phyloP scores from a whole-genome alignment of 805 yeast species.

The Nakazawaea siamensis region DNA sequence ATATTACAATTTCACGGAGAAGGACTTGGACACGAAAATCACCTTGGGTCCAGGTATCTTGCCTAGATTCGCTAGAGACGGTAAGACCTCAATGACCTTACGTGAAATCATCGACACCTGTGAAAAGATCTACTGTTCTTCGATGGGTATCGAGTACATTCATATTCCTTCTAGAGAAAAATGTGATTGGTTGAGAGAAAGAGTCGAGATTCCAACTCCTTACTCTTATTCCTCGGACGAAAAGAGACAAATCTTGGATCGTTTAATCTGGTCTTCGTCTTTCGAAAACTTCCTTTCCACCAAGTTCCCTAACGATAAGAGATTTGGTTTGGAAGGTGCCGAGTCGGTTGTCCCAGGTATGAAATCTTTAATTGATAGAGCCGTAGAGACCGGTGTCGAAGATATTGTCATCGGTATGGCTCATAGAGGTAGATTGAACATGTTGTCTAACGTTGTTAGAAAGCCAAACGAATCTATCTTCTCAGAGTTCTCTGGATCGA shows the following conservation, averaged over 20 bases:
- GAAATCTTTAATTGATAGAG: slow-evolving; percentile 88
- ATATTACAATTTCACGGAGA: slow-evolving; percentile 84
- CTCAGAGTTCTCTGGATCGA: slow-evolving; percentile 90
- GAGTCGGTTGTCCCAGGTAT: slow-evolving; percentile 96
- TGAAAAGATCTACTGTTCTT: slow-evolving; percentile 78
- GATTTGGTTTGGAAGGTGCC: slow-evolving; percentile 98
- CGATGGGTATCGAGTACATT: slow-evolving; percentile 91
- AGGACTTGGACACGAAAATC: slow-evolving; percentile 75
- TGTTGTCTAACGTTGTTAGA: slow-evolving; percentile 96
- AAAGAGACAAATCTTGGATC: slow-evolving; percentile 92
- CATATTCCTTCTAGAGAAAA: slow-evolving; percentile 93
- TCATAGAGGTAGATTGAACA: slow-evolving; percentile 97
- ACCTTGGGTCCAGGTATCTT: slow-evolving; percentile 96
- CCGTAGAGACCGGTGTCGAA: slow-evolving; percentile 89
- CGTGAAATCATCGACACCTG: slow-evolving; percentile 71
- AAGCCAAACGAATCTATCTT: slow-evolving; percentile 98
- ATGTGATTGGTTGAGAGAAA: slow-evolving; percentile 98
- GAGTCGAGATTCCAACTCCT: slow-evolving; percentile 88
- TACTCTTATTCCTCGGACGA: slow-evolving; percentile 77
- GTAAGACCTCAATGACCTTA: slow-evolving; percentile 55
- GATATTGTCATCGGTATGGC: slow-evolving; percentile 99
- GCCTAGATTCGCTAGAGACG: slow-evolving; percentile 75
- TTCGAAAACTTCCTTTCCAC: slow-evolving; percentile 90
- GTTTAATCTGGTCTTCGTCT: slow-evolving; percentile 93
- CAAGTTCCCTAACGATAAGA: slow-evolving; percentile 96